Conservation (phyloP, 2,329 filamentous ascomycete genomes). For the Epichloe elymi region DNA sequence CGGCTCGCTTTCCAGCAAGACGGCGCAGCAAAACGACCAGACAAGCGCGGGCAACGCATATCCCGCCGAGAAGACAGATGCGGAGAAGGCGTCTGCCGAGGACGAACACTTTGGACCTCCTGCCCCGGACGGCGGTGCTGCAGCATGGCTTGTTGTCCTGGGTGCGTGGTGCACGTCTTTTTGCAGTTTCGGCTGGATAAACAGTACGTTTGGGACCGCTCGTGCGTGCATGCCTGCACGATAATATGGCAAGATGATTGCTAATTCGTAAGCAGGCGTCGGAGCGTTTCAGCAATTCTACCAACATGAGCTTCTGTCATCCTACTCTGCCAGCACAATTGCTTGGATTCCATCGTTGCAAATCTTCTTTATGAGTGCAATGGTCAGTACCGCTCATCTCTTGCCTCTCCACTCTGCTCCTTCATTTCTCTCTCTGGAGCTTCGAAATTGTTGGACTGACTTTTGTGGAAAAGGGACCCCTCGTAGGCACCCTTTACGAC, state of each 20-base stretch:
- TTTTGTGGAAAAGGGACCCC: constrained; percentile 25
- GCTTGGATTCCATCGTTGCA: constrained; percentile 44
- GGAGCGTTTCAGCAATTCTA: constrained; percentile 43
- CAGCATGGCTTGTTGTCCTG: constrained; percentile 18
- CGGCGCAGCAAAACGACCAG: background rate
- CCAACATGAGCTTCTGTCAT: constrained; percentile 25
- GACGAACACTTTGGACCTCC: background rate
- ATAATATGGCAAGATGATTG: background rate
- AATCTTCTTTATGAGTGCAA: constrained; percentile 34
- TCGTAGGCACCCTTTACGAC: constrained; percentile 47
- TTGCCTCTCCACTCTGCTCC: background rate
- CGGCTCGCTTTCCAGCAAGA: background rate
- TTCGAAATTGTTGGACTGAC: background rate
- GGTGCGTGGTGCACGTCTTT: constrained; percentile 20
- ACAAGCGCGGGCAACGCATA: background rate
- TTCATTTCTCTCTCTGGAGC: background rate
- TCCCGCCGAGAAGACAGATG: background rate
- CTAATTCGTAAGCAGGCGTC: constrained; percentile 9
- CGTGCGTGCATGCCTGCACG: background rate
- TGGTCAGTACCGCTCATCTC: background rate
- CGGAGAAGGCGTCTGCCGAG: background rate
- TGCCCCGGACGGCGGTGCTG: constrained; percentile 12
- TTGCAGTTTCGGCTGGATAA: constrained; percentile 19
- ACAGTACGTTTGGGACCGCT: constrained; percentile 9
- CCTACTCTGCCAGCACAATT: constrained; percentile 35